Evolutionary conservation across 2,329 filamentous ascomycete genomes (phyloP).

Genomic region (Ceratocystis variospora): DNA sequence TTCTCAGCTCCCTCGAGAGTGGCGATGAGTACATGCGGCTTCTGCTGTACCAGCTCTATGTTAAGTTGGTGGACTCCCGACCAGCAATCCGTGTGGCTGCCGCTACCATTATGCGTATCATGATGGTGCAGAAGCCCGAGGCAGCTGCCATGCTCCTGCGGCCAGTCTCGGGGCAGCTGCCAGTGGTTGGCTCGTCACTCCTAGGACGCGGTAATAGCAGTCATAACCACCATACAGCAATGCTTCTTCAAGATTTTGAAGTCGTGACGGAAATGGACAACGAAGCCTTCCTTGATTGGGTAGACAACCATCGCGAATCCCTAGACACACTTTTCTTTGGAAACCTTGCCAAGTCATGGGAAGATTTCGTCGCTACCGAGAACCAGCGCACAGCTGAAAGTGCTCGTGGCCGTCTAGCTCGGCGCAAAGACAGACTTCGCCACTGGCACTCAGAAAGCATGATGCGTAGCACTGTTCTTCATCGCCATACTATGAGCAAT

Average conservation of each 20-base stretch:
- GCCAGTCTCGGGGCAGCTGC: constrained; percentile 39
- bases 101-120: constrained; percentile 76
- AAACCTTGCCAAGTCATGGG: constrained; percentile 70
- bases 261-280: constrained; percentile 81
- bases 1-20: constrained; percentile 61
- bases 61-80: constrained; percentile 63
- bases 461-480: constrained; percentile 54
- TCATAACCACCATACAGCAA: constrained; percentile 5
- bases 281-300: constrained; percentile 74
- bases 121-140: constrained; percentile 82
- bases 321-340: constrained; percentile 74
- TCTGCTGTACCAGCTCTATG: constrained; percentile 86
- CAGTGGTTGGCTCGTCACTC: not conserved
- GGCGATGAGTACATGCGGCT: constrained; percentile 74
- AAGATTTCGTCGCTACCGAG: constrained; percentile 69
- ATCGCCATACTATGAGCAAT: constrained; percentile 75
- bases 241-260: constrained; percentile 50
- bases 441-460: constrained; percentile 62
- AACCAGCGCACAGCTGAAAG: constrained; percentile 69
- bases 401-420: constrained; percentile 53
- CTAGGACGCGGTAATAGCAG: constrained; percentile 4
- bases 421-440: constrained; percentile 68
- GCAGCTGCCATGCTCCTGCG: constrained; percentile 64
- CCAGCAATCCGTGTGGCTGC: constrained; percentile 57
- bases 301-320: constrained; percentile 65